Evolutionary conservation across 768 basidiomycete species (phyloP), one percentile per base, ranked within the genome.

Genomic region (Boletus pseudo-olivaceus): DNA sequence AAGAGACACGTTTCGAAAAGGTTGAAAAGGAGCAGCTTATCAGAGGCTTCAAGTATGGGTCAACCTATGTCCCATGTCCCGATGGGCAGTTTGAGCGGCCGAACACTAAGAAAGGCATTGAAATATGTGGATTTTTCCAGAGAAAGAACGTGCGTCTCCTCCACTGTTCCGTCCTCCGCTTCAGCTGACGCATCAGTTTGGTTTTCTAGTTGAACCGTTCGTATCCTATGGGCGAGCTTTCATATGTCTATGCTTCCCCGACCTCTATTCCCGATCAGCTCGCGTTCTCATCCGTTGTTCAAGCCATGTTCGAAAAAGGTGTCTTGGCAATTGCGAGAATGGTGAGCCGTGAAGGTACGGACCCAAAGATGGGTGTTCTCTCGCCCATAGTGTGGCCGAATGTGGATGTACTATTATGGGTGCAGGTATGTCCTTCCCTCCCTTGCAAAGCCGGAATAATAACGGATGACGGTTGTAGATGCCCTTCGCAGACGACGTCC

Each of bases 401-500:
- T 17, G 76, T 89, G 10, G 92, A 97, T 62, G 90, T 84, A 64
- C 73, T 96, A 53, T 76, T 93, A 44, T 97, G 88, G 90, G 82
- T 82, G 20, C 87, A 87, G 75, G 94, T 92, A 63, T 42, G 75
- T 65, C n/a, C 12, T 26, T 37, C 30, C 42, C 10, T 23, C 30
- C 26, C 32, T 14, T 38, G 2, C 26, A 30, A 20, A 39, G 19
- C 41, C 15, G 29, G 34, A 9, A 14, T 43, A 7, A 32, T 38
- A 32, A 49, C 8, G 41, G 26, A 48, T 34, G 11, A 27, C 11
- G 38, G 3, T 49, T 23, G 35, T 19, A n/a, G 93, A 82, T 98
- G 81, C 96, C 96, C 0, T 98, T 97, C 65, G 93, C 93, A 2
- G 96, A 99, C 67, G 96, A 99, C 62, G 78, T 93, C 49, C 83